Conservation (phyloP, 192 early-diverging fungal species). For the Allomyces macrogynus region DNA sequence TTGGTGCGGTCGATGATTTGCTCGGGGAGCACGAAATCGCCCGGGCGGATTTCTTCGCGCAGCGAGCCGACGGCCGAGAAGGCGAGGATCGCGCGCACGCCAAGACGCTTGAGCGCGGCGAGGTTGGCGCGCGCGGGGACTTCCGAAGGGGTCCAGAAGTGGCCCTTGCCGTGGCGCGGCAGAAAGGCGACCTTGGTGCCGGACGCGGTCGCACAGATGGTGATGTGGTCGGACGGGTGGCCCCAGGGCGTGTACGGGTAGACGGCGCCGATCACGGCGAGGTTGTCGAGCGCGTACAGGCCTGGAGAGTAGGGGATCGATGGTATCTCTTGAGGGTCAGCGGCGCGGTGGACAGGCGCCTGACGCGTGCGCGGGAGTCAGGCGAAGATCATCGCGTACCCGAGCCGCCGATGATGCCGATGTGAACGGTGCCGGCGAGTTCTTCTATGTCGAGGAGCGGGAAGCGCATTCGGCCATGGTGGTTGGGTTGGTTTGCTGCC, state of each 20-base stretch:
- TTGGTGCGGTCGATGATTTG: constrained; percentile 98
- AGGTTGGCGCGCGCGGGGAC: constrained; percentile 94
- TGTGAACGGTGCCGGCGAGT: no score
- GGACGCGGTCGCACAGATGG: constrained; percentile 43
- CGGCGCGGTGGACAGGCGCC: no score
- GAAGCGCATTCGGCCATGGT: no score
- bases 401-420: no score
- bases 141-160: constrained; percentile 66
- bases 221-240: constrained; percentile 66
- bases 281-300: constrained; percentile 67
- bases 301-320: constrained; percentile 29
- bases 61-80: constrained; percentile 95
- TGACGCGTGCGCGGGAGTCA: no score
- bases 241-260: constrained; percentile 83
- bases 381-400: no score
- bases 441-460: no score
- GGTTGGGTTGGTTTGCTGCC: no score
- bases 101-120: constrained; percentile 84
- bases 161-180: constrained; percentile 81
- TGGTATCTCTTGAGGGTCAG: no score
- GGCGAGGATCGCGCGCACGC: constrained; percentile 78
- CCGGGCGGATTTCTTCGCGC: constrained; percentile 74
- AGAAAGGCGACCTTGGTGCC: constrained; percentile 85
- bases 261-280: constrained; percentile 59
- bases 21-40: constrained; percentile 83